phyloP scores from a whole-genome alignment of 2,329 filamentous ascomycete species.

The Cladophialophora chaetospira region DNA sequence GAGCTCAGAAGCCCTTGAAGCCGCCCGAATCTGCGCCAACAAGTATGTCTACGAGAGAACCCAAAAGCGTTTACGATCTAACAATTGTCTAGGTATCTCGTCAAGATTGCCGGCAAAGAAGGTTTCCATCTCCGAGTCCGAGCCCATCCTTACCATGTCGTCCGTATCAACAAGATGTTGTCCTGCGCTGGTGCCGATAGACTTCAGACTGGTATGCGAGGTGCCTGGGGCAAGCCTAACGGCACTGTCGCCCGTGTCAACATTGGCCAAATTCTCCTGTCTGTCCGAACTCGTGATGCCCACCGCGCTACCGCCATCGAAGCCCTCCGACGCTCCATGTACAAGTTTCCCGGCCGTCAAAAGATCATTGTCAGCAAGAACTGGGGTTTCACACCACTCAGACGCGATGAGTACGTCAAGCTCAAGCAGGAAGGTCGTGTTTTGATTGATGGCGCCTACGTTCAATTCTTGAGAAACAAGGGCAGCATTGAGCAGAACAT shows the following conservation, averaged over 20 bases:
- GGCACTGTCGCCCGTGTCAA: slow-evolving; percentile 99
- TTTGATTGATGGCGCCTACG: slow-evolving; percentile 98
- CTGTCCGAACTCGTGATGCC: slow-evolving; percentile 92
- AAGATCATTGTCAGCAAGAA: slow-evolving; percentile 99
- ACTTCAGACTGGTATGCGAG: slow-evolving; percentile 99
- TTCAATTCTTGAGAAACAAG: slow-evolving; percentile 97
- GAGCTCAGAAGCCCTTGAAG: slow-evolving; percentile 98
- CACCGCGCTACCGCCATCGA: slow-evolving; percentile 92
- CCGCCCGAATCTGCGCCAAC: slow-evolving; percentile 99
- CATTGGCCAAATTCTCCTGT: slow-evolving; percentile 99
- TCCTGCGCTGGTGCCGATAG: slow-evolving; percentile 99
- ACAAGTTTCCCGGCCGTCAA: slow-evolving; percentile 99
- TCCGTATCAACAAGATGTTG: slow-evolving; percentile 99
- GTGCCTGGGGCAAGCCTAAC: slow-evolving; percentile 99
- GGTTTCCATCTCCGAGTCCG: slow-evolving; percentile 72
- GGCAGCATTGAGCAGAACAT: slow-evolving; percentile 85
- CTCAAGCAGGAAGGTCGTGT: slow-evolving; percentile 91
- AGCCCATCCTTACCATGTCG: slow-evolving; percentile 99
- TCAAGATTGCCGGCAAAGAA: slow-evolving; percentile 71
- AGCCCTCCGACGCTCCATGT: slow-evolving; percentile 98
- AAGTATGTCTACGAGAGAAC: slow-evolving; percentile 61
- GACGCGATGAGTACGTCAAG: slow-evolving; percentile 95
- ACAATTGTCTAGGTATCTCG: slow-evolving; percentile 58
- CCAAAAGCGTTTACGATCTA: slow-evolving; percentile 14
- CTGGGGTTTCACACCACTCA: slow-evolving; percentile 99